Percentiles rank a stretch among this genome's conserved stretches.
Evolutionary conservation across 306 rosid species (phyloP).

Genomic region (Lagenaria siceraria): DNA sequence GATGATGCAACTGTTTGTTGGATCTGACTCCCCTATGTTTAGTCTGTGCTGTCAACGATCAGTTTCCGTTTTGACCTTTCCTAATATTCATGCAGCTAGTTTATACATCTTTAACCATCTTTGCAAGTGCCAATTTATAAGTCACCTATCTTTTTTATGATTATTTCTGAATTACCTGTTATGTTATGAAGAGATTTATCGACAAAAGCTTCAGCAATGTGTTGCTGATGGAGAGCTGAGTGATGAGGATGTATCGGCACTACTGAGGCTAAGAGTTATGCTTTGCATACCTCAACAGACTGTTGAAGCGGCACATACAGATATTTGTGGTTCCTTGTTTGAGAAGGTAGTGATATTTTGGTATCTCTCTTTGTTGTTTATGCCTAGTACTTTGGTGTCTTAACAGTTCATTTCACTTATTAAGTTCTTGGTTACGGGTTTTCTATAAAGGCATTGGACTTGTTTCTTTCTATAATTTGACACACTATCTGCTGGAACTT

Average conservation of each 20-base stretch:
- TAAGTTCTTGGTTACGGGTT: neutral
- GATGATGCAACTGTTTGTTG: neutral
- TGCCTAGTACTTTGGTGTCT: neutral
- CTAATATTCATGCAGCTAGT: neutral
- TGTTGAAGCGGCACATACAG: slow-evolving; percentile 87
- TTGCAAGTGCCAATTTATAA: neutral
- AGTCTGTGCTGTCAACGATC: neutral
- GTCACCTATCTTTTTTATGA: neutral
- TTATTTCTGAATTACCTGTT: slow-evolving; percentile 19
- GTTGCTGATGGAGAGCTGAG: slow-evolving; percentile 79
- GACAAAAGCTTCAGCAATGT: slow-evolving; percentile 91
- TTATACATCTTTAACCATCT: neutral
- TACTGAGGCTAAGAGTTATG: slow-evolving; percentile 83
- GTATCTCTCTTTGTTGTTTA: neutral
- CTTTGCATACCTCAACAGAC: slow-evolving; percentile 79
- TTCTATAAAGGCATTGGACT: neutral
- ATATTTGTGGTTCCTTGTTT: slow-evolving; percentile 93
- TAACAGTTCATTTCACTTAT: neutral
- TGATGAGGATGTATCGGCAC: slow-evolving; percentile 69
- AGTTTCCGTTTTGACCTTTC: neutral
- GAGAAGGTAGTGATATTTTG: slow-evolving; percentile 48
- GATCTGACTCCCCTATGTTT: neutral
- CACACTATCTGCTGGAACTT: neutral
- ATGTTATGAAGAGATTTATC: slow-evolving; percentile 62
- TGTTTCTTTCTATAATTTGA: neutral